phyloP scores from a whole-genome alignment of 768 basidiomycete species.

The Mycena sanguinolenta region DNA sequence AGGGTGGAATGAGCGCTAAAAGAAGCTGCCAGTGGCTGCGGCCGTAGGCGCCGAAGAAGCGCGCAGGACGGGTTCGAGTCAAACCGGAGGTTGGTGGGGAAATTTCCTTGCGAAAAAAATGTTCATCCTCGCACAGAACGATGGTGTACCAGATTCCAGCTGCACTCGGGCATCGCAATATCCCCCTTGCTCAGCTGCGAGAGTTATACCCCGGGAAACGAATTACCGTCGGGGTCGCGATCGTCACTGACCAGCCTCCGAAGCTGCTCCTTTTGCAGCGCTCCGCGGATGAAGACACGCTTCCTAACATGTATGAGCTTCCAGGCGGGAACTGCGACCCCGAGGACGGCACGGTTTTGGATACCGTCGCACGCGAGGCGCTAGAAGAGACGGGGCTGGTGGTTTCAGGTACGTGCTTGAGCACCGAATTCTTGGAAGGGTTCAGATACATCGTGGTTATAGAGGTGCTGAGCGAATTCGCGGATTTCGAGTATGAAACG shows the following conservation, averaged over 20 bases:
- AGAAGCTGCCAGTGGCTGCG: too few relatives aligned
- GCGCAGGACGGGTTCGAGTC: too few relatives aligned
- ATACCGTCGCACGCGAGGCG: slow-evolving; percentile 3
- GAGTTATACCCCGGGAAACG: neutral
- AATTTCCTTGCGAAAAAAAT: too few relatives aligned
- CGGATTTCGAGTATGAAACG: slow-evolving; percentile 5
- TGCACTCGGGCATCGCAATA: too few relatives aligned
- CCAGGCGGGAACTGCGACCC: slow-evolving; percentile 8
- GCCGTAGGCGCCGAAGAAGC: too few relatives aligned
- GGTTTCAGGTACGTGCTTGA: too few relatives aligned
- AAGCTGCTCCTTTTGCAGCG: slow-evolving; percentile 1
- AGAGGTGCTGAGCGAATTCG: neutral
- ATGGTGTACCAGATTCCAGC: too few relatives aligned
- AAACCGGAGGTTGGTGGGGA: too few relatives aligned
- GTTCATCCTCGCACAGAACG: too few relatives aligned
- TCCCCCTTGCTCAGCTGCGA: neutral
- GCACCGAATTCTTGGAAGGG: too few relatives aligned
- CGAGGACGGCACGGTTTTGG: neutral
- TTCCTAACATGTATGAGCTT: slow-evolving; percentile 3
- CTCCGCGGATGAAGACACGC: neutral
- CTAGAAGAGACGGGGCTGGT: slow-evolving; percentile 1
- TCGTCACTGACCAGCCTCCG: neutral
- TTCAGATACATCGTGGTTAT: too few relatives aligned
- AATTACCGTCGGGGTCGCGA: slow-evolving; percentile 11
- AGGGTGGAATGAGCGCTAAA: too few relatives aligned